Base-by-base conservation (phyloP, 495 filamentous ascomycete species). In the Cairneyella variabilis region DNA sequence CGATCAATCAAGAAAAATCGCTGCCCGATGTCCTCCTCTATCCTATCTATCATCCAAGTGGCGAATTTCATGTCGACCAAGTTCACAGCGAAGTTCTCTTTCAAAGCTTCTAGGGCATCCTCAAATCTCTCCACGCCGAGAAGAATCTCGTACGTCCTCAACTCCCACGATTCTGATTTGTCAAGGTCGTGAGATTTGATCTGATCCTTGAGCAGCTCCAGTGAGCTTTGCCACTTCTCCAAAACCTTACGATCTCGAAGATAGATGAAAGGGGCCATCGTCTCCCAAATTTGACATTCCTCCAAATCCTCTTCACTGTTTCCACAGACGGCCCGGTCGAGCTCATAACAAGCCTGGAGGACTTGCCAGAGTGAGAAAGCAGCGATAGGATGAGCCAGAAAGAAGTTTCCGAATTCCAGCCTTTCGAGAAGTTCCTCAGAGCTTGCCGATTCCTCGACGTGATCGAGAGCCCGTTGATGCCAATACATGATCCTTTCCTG, bases 301-400 rank as follows among this genome's bases (percentile, higher is more conserved):
- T 52, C 10, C 21, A 51, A 39, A 32, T 51, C 48, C 10, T 4
- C 34, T 11, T 32, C 27, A 18, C 22, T 43, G 20, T 27, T 43
- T 12, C 49, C 49, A 32, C 49, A 52, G 6, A 52, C 26, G 37
- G 39, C 39, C 2, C 21, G 14, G 34, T 52, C 49, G 3, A 52
- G 28, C 5, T 52, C 49, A 21, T 52, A 52, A 43, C 49, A 52
- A 2, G 49, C 23, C 26, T 52, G 49, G 9, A 52, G 49, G 21
- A 52, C 21, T 26, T 52, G 49, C 49, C 49, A 52, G 16, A 52
- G 39, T 8, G 49, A 52, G 38, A 52, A 52, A 21, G 49, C 49
- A 4, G 49, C 38, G 25, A 52, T 52, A 34, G 49, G 49, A 22
- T 52, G 49, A 7, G 49, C 38, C 17, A 43, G 25, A 21, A 52